Base-by-base conservation (phyloP, 768 basidiomycete genomes). In the Podaxis rugospora region DNA sequence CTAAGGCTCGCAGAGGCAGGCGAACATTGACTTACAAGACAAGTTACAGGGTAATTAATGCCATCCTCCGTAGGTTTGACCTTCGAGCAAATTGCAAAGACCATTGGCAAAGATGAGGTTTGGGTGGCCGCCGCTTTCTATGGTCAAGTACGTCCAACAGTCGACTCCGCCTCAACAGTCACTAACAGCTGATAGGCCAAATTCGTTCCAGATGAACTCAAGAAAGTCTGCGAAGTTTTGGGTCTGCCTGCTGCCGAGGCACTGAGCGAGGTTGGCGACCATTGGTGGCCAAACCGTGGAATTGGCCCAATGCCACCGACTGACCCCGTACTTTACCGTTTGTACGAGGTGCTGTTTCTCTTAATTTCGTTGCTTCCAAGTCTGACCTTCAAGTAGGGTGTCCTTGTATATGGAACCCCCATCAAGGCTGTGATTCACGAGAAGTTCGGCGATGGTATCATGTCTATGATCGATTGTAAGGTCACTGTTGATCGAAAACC, bases 391-490 rank as follows among this genome's bases (percentile, higher is more conserved):
- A 36, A 53, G 7, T 27, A 90, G 88, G 79, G 86, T 54, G 82
- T 91, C 21, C 68, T 88, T 37, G 90, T 93, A 0, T 93, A 93
- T 62, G 90, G 90, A 0, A 83, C 88, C 66, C 81, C 90, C 2
- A 88, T 93, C 74, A 92, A 92, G 84, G 85, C 90, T 44, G 69
- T 92, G 67, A 86, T 92, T 50, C 88, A 92, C 66, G 90, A 92
- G 73, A 93, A 92, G 88, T 92, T 92, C 64, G 91, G 91, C 4
- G 91, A 93, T 66, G 90, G 91, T 4, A 92, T 93, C 62, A 92
- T 92, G 89, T 89, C 88, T 18, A 90, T 92, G 88, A 91, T 92
- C 60, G 90, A 93, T 70, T 92, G 90, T 72, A 86, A 83, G 65
- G 79, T 92, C 62, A 78, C 77, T 51, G 76, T 92, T 49, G 77